Evolutionary conservation across 176 grass and related monocot species (phyloP).

Genomic region (Canna indica): DNA sequence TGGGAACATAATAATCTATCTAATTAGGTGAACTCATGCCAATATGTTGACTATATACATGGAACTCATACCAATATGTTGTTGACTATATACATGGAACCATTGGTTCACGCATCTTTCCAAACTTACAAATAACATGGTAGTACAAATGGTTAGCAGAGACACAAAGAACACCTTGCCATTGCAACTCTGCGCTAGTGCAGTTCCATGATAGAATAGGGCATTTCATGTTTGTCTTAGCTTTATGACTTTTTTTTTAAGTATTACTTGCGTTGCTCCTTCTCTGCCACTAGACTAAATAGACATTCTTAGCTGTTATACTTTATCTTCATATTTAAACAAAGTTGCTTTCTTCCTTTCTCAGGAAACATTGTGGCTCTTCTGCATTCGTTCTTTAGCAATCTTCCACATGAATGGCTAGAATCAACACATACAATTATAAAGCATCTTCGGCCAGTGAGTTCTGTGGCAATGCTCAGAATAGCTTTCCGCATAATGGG

Average conservation of each 20-base stretch:
- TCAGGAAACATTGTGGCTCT: slow-evolving; percentile 91
- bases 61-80: no score
- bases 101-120: no score
- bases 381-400: slow-evolving; percentile 89
- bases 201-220: neutral
- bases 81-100: no score
- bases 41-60: neutral
- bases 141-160: no score
- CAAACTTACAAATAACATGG: no score
- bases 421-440: slow-evolving; percentile 89
- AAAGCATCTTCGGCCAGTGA: slow-evolving; percentile 88
- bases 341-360: slow-evolving; percentile 11
- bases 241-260: neutral
- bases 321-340: slow-evolving; percentile 1
- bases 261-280: neutral
- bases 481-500: slow-evolving; percentile 96
- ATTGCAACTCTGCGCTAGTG: neutral
- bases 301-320: neutral
- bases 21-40: neutral
- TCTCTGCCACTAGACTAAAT: neutral
- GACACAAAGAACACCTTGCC: neutral
- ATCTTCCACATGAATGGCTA: slow-evolving; percentile 97
- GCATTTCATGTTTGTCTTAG: neutral
- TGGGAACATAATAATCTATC: no score
- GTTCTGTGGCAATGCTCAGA: slow-evolving; percentile 93